Percentiles rank a stretch among this genome's conserved stretches.
These are phyloP conservation scores for Cyberlindnera maritima DNA, from an alignment of 805 yeast genomes.

Conservation along the genomic window DNA sequence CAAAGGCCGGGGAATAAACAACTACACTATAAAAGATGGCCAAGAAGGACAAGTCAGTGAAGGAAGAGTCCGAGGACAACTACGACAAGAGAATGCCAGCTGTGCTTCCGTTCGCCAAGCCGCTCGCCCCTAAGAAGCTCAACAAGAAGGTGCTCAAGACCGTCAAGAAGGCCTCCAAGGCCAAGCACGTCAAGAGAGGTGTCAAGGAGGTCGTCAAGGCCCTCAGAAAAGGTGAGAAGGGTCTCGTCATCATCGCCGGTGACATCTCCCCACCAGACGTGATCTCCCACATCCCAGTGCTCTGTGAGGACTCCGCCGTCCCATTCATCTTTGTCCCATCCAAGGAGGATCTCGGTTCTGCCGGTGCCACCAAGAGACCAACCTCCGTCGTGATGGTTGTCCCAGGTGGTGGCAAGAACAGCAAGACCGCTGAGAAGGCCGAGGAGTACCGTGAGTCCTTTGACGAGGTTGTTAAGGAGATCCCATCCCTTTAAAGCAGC, in stretches of 20 bases:
- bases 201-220: conserved; percentile 99
- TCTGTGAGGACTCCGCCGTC: conserved; percentile 91
- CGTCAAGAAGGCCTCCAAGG: conserved; percentile 96
- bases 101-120: conserved; percentile 86
- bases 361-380: conserved; percentile 99
- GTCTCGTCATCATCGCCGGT: conserved; percentile 94
- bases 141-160: conserved; percentile 95
- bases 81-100: conserved; percentile 92
- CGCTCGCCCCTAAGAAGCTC: conserved; percentile 92
- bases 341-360: conserved; percentile 96
- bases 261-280: conserved; percentile 98
- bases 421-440: conserved; percentile 63
- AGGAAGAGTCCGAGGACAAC: conserved; percentile 57
- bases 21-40: conserved; percentile 30
- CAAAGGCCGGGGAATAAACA: not conserved
- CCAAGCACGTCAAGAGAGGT: conserved; percentile 97
- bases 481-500: conserved; percentile 35
- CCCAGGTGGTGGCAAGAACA: conserved; percentile 90
- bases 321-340: conserved; percentile 95
- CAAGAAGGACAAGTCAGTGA: conserved; percentile 43
- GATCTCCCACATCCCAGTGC: conserved; percentile 93
- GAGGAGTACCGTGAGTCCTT: conserved; percentile 89
- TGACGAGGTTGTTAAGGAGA: conserved; percentile 94
- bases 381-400: conserved; percentile 96
- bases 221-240: conserved; percentile 96